Conservation (phyloP, 148 eudicot genomes). For the Fallopia convolvulus region DNA sequence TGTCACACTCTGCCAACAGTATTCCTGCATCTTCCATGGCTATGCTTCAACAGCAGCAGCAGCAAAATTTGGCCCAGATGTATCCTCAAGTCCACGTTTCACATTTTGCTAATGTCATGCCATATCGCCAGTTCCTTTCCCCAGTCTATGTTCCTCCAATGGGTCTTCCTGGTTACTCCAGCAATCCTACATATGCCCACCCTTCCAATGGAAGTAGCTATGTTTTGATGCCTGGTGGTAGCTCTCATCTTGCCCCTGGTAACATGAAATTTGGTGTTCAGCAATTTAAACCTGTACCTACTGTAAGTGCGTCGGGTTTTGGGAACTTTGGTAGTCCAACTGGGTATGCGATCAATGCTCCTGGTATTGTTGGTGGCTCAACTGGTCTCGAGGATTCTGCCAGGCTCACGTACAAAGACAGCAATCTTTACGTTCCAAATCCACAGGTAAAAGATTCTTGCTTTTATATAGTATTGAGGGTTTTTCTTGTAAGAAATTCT, state of each 20-base stretch:
- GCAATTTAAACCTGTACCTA: constrained; percentile 75
- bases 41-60: constrained; percentile 64
- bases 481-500: not conserved
- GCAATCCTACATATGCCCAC: constrained; percentile 70
- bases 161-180: constrained; percentile 78
- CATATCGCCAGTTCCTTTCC: constrained; percentile 71
- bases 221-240: constrained; percentile 74
- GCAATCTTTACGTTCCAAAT: constrained; percentile 66
- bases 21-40: constrained; percentile 55
- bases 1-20: constrained; percentile 43
- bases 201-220: constrained; percentile 82
- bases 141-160: constrained; percentile 80
- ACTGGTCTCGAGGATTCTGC: constrained; percentile 73
- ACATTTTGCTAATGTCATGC: constrained; percentile 73
- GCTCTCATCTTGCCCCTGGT: constrained; percentile 58
- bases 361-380: constrained; percentile 71
- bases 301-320: constrained; percentile 62
- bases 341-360: constrained; percentile 72
- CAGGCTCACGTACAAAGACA: constrained; percentile 78
- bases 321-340: constrained; percentile 53
- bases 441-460: constrained; percentile 47
- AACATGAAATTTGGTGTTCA: constrained; percentile 74
- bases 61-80: constrained; percentile 61
- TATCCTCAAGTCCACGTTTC: constrained; percentile 79
- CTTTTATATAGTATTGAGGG: not conserved